Evolutionary conservation across 768 basidiomycete genomes (phyloP).

Genomic region (Pulveroboletus frians): DNA sequence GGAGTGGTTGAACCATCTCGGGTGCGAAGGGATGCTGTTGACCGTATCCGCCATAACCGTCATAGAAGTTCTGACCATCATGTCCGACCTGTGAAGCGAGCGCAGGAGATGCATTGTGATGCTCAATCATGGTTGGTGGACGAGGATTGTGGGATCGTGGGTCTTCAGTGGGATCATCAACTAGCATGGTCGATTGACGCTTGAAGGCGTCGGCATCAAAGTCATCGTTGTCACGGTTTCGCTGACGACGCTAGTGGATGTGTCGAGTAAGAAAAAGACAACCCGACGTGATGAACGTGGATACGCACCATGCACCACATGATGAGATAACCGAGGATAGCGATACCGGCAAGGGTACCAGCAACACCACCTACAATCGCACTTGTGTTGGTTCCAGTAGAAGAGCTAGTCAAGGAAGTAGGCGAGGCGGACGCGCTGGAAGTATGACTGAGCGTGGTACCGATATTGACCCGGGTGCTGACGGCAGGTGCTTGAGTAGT

Average conservation of each 20-base stretch:
- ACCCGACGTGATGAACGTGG: not conserved
- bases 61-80: slow-evolving; percentile 24
- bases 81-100: slow-evolving; percentile 18
- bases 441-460: not conserved
- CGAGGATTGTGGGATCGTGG: slow-evolving; percentile 45
- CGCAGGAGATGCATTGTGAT: slow-evolving; percentile 34
- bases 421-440: slow-evolving; percentile 10
- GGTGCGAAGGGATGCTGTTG: slow-evolving; percentile 19
- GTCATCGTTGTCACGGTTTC: slow-evolving; percentile 33
- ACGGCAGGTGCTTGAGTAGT: not conserved
- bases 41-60: slow-evolving; percentile 20
- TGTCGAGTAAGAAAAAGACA: slow-evolving; percentile 4
- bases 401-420: slow-evolving; percentile 31
- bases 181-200: slow-evolving; percentile 56
- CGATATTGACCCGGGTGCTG: not conserved
- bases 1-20: slow-evolving; percentile 12
- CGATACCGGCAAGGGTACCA: slow-evolving; percentile 42
- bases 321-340: slow-evolving; percentile 35
- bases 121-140: slow-evolving; percentile 63
- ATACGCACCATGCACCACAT: slow-evolving; percentile 44
- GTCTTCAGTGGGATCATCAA: slow-evolving; percentile 46
- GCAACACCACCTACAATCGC: slow-evolving; percentile 39
- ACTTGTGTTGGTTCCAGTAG: slow-evolving; percentile 31
- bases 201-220: slow-evolving; percentile 59
- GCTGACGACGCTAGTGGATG: slow-evolving; percentile 37